Conservation (phyloP, 169 alveolate species). For the Condylostoma magnum region DNA sequence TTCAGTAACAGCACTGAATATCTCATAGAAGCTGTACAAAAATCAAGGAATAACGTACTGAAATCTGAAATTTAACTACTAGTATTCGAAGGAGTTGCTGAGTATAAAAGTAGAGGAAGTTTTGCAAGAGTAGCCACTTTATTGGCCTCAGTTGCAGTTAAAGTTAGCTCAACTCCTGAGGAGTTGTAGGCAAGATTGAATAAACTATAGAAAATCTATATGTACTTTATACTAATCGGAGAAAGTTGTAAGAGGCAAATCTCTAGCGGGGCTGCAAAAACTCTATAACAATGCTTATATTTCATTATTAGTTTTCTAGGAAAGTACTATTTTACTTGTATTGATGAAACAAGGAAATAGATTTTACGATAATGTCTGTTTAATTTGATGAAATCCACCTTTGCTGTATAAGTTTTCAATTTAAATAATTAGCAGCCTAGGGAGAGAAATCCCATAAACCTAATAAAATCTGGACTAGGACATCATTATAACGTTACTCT, state of each 20-base stretch:
- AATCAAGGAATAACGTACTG: background rate
- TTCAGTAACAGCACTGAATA: background rate
- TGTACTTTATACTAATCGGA: background rate
- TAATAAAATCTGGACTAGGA: too few species aligned
- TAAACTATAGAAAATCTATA: background rate
- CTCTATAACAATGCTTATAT: background rate
- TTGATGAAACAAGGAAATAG: too few species aligned
- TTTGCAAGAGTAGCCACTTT: background rate
- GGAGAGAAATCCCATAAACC: too few species aligned
- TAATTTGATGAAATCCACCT: too few species aligned
- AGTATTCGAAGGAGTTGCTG: constrained; percentile 19
- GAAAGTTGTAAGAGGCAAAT: constrained; percentile 14
- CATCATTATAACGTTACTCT: too few species aligned
- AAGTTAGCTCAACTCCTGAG: background rate
- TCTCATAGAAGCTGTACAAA: constrained; percentile 1
- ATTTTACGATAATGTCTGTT: too few species aligned
- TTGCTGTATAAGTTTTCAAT: too few species aligned
- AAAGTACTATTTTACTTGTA: too few species aligned
- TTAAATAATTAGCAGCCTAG: too few species aligned
- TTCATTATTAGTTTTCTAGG: constrained; percentile 8
- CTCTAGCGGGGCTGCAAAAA: background rate
- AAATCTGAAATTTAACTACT: constrained; percentile 21
- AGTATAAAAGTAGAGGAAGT: constrained; percentile 4
- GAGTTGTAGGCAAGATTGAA: background rate
- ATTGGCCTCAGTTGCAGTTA: constrained; percentile 2